Conservation (phyloP, 2,329 filamentous ascomycete genomes). For the Paracorniculantispora psalliotae region DNA sequence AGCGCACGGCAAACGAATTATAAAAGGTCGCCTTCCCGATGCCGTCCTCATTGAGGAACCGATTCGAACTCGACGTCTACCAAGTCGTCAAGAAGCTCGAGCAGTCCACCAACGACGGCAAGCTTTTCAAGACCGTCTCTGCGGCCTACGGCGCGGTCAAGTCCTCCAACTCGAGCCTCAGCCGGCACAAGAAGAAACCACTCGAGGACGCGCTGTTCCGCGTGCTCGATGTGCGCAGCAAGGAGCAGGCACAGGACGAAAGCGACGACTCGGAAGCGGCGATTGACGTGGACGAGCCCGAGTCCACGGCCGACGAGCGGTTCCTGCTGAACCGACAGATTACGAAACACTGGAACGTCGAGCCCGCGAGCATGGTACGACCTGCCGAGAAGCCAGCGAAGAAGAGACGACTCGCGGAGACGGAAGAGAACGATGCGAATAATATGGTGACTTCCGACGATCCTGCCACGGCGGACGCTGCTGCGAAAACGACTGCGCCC, state of each 20-base stretch:
- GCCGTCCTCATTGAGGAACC: background rate
- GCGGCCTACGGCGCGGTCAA: slow-evolving; percentile 76
- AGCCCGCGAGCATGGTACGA: slow-evolving; percentile 10
- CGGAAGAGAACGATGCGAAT: slow-evolving; percentile 22
- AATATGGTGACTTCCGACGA: slow-evolving; percentile 16
- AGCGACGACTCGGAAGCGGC: slow-evolving; percentile 45
- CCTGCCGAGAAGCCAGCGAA: slow-evolving; percentile 25
- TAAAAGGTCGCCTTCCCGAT: background rate
- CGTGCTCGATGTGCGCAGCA: slow-evolving; percentile 68
- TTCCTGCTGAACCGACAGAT: slow-evolving; percentile 39
- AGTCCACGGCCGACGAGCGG: slow-evolving; percentile 28
- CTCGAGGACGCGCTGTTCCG: slow-evolving; percentile 83
- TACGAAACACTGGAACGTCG: slow-evolving; percentile 35
- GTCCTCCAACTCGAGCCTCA: slow-evolving; percentile 79
- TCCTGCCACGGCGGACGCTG: slow-evolving; percentile 16
- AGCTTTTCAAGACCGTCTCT: slow-evolving; percentile 44
- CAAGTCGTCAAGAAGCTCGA: slow-evolving; percentile 73
- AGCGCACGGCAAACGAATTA: too few relatives aligned
- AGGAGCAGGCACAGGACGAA: slow-evolving; percentile 53
- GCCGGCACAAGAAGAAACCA: slow-evolving; percentile 72
- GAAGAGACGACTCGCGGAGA: slow-evolving; percentile 29
- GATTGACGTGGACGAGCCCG: slow-evolving; percentile 41
- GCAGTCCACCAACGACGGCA: slow-evolving; percentile 53
- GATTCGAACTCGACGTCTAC: slow-evolving; percentile 67
- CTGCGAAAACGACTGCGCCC: slow-evolving; percentile 1